Conservation (phyloP, 495 filamentous ascomycete genomes). For the Podospora australis region DNA sequence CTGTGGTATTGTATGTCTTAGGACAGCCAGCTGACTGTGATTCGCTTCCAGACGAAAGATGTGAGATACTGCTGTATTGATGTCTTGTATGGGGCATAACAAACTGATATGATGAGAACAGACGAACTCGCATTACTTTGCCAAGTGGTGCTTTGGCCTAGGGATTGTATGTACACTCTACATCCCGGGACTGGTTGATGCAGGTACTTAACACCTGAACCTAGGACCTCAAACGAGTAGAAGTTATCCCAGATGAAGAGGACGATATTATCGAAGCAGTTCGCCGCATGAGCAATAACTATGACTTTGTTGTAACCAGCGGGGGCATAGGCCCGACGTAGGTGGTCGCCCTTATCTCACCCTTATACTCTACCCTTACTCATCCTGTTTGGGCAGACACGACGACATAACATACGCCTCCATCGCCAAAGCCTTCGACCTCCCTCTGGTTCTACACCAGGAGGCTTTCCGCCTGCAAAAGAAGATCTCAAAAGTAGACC, state of each 20-base stretch:
- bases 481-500: slow-evolving; percentile 62
- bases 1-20: no score
- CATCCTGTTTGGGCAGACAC: slow-evolving; percentile 48
- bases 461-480: slow-evolving; percentile 77
- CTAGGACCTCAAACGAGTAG: slow-evolving; percentile 72
- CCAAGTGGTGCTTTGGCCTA: slow-evolving; percentile 86
- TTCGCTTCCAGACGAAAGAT: slow-evolving; percentile 28
- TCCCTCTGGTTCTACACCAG: slow-evolving; percentile 69
- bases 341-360: slow-evolving; percentile 4
- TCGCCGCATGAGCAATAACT: slow-evolving; percentile 73
- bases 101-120: slow-evolving; percentile 27
- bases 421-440: slow-evolving; percentile 79
- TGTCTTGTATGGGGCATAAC: neutral
- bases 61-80: slow-evolving; percentile 8
- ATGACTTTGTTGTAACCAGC: slow-evolving; percentile 91
- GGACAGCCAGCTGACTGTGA: slow-evolving; percentile 15
- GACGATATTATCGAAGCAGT: slow-evolving; percentile 83
- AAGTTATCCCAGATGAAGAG: slow-evolving; percentile 90
- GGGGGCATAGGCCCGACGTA: slow-evolving; percentile 95
- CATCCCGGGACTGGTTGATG: no score
- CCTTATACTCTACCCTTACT: neutral
- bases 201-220: neutral
- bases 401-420: slow-evolving; percentile 97
- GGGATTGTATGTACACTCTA: slow-evolving; percentile 57
- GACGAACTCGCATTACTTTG: slow-evolving; percentile 88